phyloP scores from a whole-genome alignment of 1,284 basidiomycete genomes.

The Agroathelia rolfsii region DNA sequence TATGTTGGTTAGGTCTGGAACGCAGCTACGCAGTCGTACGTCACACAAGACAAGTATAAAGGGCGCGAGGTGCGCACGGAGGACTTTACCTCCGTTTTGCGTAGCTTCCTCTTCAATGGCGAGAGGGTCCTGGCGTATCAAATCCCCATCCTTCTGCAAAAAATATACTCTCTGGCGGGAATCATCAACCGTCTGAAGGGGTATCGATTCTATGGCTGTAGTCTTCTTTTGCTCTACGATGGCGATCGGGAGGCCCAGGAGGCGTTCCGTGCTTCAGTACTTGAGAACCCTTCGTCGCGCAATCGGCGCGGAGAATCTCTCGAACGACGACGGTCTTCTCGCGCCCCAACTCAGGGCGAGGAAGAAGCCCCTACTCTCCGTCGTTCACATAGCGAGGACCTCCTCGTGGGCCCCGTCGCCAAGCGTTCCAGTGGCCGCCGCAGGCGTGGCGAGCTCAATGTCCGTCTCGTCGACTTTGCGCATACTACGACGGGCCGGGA shows the following conservation, averaged over 20 bases:
- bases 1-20: slow-evolving; percentile 73
- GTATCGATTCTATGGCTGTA: slow-evolving; percentile 97
- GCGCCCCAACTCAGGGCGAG: slow-evolving; percentile 25
- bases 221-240: slow-evolving; percentile 94
- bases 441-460: slow-evolving; percentile 86
- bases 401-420: slow-evolving; percentile 52
- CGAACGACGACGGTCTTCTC: slow-evolving; percentile 41
- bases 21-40: slow-evolving; percentile 69
- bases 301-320: slow-evolving; percentile 72
- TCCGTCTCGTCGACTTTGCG: slow-evolving; percentile 97
- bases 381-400: slow-evolving; percentile 67
- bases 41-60: slow-evolving; percentile 94
- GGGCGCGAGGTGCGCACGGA: slow-evolving; percentile 83
- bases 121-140: slow-evolving; percentile 80
- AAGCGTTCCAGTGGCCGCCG: slow-evolving; percentile 50
- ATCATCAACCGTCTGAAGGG: slow-evolving; percentile 85
- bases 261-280: slow-evolving; percentile 46
- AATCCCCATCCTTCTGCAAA: slow-evolving; percentile 84
- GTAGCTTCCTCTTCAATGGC: slow-evolving; percentile 82
- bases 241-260: slow-evolving; percentile 85
- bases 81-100: slow-evolving; percentile 78
- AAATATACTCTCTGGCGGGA: slow-evolving; percentile 87
- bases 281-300: slow-evolving; percentile 60
- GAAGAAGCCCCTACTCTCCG: slow-evolving; percentile 38
- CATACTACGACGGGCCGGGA: slow-evolving; percentile 96